phyloP scores from a whole-genome alignment of 2,329 filamentous ascomycete genomes.

The Botrytis pseudocinerea region DNA sequence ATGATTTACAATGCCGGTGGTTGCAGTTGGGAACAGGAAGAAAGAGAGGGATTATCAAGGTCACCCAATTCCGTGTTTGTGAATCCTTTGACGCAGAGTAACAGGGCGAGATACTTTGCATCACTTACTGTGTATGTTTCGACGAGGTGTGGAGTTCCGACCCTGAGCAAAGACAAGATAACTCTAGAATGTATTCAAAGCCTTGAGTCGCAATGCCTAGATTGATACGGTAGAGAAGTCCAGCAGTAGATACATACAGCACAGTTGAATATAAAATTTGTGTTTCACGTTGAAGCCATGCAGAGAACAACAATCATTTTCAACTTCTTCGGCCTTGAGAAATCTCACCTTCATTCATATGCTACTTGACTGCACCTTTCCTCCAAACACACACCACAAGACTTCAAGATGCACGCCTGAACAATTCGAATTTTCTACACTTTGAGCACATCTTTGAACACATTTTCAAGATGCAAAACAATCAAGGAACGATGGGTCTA shows the following conservation, averaged over 20 bases:
- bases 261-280: not conserved
- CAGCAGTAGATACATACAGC: not conserved
- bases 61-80: no score
- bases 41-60: not conserved
- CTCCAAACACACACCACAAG: not conserved
- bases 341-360: not conserved
- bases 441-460: not conserved
- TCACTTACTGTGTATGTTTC: not conserved
- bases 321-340: not conserved
- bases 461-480: not conserved
- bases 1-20: no score
- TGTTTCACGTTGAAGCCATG: not conserved
- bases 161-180: not conserved
- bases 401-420: not conserved
- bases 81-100: not conserved
- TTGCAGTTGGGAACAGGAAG: no score
- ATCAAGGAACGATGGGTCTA: not conserved
- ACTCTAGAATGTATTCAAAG: not conserved
- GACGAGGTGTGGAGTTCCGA: not conserved
- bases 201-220: not conserved
- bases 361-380: not conserved
- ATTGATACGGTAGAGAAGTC: not conserved
- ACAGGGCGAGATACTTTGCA: not conserved
- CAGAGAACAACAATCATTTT: not conserved
- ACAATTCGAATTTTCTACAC: not conserved